Evolutionary conservation across 331 rosid species (phyloP).

Genomic region (Erythrophleum ivorense): DNA sequence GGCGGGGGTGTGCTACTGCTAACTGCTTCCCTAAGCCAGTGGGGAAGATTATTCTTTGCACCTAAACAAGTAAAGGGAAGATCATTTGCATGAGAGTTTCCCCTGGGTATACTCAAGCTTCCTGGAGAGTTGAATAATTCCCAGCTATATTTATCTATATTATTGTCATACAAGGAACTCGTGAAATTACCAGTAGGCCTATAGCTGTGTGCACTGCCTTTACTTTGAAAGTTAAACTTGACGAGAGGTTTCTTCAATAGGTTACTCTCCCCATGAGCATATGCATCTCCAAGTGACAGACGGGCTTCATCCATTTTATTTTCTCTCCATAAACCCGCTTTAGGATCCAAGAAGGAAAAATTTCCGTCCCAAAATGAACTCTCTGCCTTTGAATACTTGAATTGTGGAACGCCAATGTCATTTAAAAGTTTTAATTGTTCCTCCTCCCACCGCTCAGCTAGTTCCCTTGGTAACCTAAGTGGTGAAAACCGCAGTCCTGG

Average conservation of each 20-base stretch:
- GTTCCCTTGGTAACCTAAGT: constrained; percentile 59
- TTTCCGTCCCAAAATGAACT: constrained; percentile 38
- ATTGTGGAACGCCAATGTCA: constrained; percentile 44
- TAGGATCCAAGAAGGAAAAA: constrained; percentile 40
- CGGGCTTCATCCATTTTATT: constrained; percentile 41
- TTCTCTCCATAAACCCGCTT: constrained; percentile 46
- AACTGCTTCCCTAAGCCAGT: constrained; percentile 72
- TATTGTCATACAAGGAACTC: constrained; percentile 43
- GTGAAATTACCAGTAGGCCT: constrained; percentile 40
- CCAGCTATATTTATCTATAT: constrained; percentile 40
- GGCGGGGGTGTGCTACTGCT: constrained; percentile 42
- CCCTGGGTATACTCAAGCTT: constrained; percentile 37
- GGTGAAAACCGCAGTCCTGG: constrained; percentile 66
- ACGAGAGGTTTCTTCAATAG: constrained; percentile 42
- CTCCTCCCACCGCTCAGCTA: constrained; percentile 70
- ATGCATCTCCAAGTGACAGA: constrained; percentile 50
- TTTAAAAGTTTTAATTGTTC: constrained; percentile 61
- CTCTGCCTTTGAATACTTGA: constrained; percentile 47
- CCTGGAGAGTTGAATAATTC: constrained; percentile 44
- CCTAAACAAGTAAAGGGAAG: constrained; percentile 40
- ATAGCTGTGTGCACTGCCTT: constrained; percentile 34
- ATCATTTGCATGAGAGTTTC: constrained; percentile 38
- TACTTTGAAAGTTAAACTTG: constrained; percentile 35
- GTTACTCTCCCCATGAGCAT: constrained; percentile 46
- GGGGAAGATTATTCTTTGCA: constrained; percentile 53